Conservation (phyloP, 1,284 basidiomycete genomes). For the Tetrapyrgos nigripes region DNA sequence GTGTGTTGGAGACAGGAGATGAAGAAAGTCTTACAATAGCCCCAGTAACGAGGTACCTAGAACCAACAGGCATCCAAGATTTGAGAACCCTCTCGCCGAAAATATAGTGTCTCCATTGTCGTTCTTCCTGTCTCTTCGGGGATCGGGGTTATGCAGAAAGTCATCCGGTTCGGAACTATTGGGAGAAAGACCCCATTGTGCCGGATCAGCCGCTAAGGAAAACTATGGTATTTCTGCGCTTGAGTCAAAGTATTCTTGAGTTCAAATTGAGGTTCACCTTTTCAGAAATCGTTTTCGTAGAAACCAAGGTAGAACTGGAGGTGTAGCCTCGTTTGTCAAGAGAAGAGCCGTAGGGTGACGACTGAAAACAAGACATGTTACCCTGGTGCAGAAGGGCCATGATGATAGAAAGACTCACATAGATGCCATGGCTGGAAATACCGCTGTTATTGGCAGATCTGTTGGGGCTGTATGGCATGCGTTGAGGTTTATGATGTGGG, state of each 20-base stretch:
- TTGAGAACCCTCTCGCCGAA: conserved; percentile 74
- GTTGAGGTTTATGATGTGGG: no score
- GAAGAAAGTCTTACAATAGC: conserved; percentile 73
- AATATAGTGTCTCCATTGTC: conserved; percentile 71
- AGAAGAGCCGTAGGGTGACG: background rate
- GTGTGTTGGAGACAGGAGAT: conserved; percentile 28
- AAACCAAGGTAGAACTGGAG: background rate
- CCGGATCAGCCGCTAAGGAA: background rate
- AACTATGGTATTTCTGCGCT: background rate
- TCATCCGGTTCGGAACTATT: conserved; percentile 67
- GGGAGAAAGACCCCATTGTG: conserved; percentile 54
- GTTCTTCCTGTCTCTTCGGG: conserved; percentile 66
- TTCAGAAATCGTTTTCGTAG: background rate
- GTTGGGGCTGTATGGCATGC: no score
- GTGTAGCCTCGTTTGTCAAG: background rate
- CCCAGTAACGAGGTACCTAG: conserved; percentile 66
- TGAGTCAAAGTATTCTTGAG: background rate
- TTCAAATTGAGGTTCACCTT: background rate
- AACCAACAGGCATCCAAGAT: conserved; percentile 78
- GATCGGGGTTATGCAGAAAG: conserved; percentile 77
- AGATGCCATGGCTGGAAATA: no score
- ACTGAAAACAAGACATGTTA: no score
- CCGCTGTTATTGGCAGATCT: no score
- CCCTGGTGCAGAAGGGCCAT: no score
- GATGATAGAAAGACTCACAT: no score